Conservation (phyloP, 2,329 filamentous ascomycete species). For the Graphilbum fragrans region DNA sequence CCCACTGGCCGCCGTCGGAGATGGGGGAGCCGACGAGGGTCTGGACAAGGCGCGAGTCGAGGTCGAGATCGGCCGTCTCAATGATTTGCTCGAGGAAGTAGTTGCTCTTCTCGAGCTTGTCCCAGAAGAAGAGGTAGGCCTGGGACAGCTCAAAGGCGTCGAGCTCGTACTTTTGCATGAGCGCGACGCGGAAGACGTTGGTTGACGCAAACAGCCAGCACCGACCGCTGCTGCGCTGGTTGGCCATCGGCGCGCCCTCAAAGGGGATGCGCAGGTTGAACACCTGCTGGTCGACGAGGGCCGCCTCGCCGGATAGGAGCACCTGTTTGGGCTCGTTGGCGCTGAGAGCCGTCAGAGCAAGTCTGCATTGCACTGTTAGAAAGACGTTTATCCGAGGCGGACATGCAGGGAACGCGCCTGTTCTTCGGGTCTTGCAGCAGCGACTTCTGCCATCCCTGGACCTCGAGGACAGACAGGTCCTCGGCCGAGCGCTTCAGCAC, state of each 20-base stretch:
- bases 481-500: too few species aligned
- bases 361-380: too few species aligned
- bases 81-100: conserved; percentile 80
- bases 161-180: conserved; percentile 74
- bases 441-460: too few species aligned
- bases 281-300: conserved; percentile 60
- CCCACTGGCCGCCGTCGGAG: conserved; percentile 79
- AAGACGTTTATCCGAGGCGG: too few species aligned
- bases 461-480: too few species aligned
- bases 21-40: conserved; percentile 56
- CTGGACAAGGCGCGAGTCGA: conserved; percentile 64
- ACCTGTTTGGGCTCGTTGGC: conserved; percentile 53
- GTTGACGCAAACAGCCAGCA: conserved; percentile 90
- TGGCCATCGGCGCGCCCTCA: conserved; percentile 74
- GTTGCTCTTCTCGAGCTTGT: conserved; percentile 86
- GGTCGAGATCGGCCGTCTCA: conserved; percentile 55
- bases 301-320: conserved; percentile 49
- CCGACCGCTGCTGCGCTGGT: conserved; percentile 68
- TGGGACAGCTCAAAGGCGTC: conserved; percentile 77
- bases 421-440: too few species aligned
- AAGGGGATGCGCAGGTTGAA: conserved; percentile 77
- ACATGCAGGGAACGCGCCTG: too few species aligned
- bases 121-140: conserved; percentile 83
- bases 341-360: conserved; percentile 64
- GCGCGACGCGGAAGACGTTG: conserved; percentile 81